A percentile compares a stretch with the other conserved stretches of the same genome.
phyloP scores from a whole-genome alignment of 208 protist species.

The Acanthamoeba healyi region DNA sequence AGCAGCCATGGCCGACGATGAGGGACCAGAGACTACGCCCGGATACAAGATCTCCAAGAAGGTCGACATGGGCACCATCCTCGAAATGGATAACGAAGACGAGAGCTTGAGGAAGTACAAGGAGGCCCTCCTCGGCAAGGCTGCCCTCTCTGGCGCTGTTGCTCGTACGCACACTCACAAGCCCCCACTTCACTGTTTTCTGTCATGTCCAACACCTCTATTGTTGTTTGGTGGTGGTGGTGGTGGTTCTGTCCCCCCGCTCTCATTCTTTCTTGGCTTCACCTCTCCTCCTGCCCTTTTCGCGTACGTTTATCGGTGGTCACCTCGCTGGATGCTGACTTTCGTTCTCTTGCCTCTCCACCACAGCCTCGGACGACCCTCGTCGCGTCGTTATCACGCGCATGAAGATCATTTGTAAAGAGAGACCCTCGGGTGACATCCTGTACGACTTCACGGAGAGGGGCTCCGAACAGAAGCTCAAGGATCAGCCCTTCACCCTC shows the following conservation, averaged over 20 bases:
- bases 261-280: no score
- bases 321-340: no score
- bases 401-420: slow-evolving; percentile 84
- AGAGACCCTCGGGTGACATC: slow-evolving; percentile 79
- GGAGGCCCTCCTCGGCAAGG: slow-evolving; percentile 79
- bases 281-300: no score
- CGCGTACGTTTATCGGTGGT: no score
- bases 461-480: slow-evolving; percentile 79
- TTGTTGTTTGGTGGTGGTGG: no score
- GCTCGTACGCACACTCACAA: neutral
- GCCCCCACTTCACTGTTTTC: no score
- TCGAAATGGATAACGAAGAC: slow-evolving; percentile 86
- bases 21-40: slow-evolving; percentile 67
- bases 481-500: slow-evolving; percentile 84
- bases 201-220: no score
- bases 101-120: slow-evolving; percentile 88
- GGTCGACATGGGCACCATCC: slow-evolving; percentile 81
- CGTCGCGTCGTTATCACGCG: slow-evolving; percentile 86
- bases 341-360: neutral
- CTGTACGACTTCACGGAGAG: slow-evolving; percentile 78
- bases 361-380: slow-evolving; percentile 79
- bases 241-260: no score
- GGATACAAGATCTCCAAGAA: slow-evolving; percentile 83
- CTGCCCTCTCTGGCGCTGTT: slow-evolving; percentile 38
- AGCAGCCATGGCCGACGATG: slow-evolving; percentile 72